phyloP scores from a whole-genome alignment of 2,329 filamentous ascomycete species.

The Aspergillus costaricaensis region DNA sequence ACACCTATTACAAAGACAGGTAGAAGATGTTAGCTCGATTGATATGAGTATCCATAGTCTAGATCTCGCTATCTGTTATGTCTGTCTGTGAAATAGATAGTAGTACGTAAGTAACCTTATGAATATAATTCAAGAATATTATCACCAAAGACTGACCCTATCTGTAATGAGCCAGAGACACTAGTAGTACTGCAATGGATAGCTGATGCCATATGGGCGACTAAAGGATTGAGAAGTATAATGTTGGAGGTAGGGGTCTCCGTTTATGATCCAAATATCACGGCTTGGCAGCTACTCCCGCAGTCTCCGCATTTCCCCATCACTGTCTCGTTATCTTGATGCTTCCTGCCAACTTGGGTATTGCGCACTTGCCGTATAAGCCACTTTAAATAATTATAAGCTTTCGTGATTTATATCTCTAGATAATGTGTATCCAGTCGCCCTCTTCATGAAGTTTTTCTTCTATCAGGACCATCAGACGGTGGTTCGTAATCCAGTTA shows the following conservation, averaged over 20 bases:
- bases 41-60: background rate
- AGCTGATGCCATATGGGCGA: too few relatives aligned
- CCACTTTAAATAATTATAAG: background rate
- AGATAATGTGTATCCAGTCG: too few relatives aligned
- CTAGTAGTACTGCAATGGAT: too few relatives aligned
- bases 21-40: background rate
- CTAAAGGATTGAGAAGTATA: background rate
- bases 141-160: background rate
- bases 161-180: too few relatives aligned
- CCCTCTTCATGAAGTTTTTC: too few relatives aligned
- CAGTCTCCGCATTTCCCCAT: conserved; percentile 2
- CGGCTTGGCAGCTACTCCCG: background rate
- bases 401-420: too few relatives aligned
- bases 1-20: background rate
- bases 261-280: conserved; percentile 13
- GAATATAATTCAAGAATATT: background rate
- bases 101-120: background rate
- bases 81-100: background rate
- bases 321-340: background rate
- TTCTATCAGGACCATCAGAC: conserved; percentile 43
- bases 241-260: background rate
- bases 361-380: background rate
- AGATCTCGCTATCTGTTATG: background rate
- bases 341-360: background rate
- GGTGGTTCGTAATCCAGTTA: conserved; percentile 30